These are phyloP conservation scores for Poterioochromonas sp. DNA, from an alignment of 352 stramenopile genomes.

Conservation along the genomic window DNA sequence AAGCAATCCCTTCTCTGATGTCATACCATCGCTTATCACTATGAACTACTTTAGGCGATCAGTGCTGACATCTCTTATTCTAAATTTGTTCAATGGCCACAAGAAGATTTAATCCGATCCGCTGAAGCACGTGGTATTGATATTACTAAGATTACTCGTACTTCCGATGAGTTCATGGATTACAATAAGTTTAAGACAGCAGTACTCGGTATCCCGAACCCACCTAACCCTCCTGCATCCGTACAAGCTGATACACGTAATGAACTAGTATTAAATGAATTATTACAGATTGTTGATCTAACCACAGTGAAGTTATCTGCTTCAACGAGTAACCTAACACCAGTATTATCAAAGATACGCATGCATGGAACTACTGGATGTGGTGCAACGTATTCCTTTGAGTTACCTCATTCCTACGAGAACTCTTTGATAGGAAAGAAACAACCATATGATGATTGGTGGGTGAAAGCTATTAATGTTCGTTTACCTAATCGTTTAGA, in stretches of 20 bases:
- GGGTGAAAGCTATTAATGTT: neutral
- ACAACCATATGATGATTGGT: neutral
- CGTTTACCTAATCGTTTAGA: neutral
- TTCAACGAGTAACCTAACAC: neutral
- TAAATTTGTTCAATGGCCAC: neutral
- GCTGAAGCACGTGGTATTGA: too few relatives aligned
- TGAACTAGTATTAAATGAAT: neutral
- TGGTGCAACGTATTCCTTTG: neutral
- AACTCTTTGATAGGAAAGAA: neutral
- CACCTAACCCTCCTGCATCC: neutral
- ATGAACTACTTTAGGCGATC: neutral
- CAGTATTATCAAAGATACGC: neutral
- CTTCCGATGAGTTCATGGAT: neutral
- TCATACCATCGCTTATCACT: neutral
- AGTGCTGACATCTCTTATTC: slow-evolving; percentile 7
- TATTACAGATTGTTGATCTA: neutral
- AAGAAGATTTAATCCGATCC: neutral
- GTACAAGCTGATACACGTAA: neutral
- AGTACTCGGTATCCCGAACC: neutral
- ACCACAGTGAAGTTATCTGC: neutral
- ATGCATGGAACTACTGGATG: neutral
- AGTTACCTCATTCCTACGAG: neutral
- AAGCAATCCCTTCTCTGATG: neutral
- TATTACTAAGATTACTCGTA: neutral
- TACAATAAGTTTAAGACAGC: neutral